Percentiles rank a stretch among this genome's conserved stretches.
Conservation (phyloP, 1,284 basidiomycete genomes). For the Austroboletus rostrupii region DNA sequence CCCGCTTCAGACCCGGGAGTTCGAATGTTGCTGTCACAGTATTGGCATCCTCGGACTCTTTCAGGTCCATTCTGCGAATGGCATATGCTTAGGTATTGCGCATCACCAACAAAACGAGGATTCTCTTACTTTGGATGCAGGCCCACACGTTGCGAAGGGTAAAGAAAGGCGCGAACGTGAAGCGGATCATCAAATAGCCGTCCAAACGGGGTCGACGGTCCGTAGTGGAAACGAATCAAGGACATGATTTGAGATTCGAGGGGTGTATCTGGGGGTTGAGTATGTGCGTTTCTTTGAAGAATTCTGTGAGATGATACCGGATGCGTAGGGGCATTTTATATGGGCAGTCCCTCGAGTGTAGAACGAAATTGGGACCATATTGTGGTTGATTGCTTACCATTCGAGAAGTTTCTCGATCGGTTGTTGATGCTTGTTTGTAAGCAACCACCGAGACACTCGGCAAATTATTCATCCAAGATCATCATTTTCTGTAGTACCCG, state of each 20-base stretch:
- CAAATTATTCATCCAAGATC: too few relatives aligned
- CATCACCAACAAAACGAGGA: not conserved
- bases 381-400: not conserved
- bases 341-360: not conserved
- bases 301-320: not conserved
- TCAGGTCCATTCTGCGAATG: not conserved
- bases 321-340: not conserved
- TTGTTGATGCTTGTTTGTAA: too few relatives aligned
- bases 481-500: too few relatives aligned
- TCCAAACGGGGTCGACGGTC: not conserved
- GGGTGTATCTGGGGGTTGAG: not conserved
- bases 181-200: not conserved
- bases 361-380: not conserved
- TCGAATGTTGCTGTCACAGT: constrained; percentile 38
- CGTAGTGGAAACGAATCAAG: not conserved
- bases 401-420: too few relatives aligned
- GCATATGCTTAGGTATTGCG: not conserved
- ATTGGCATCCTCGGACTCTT: constrained; percentile 23
- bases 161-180: not conserved
- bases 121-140: not conserved
- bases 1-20: constrained; percentile 39
- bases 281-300: not conserved
- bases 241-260: not conserved
- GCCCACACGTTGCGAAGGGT: not conserved
- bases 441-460: too few relatives aligned